phyloP scores from a whole-genome alignment of 78 protist species.

The Pigoraptor vietnamica region DNA sequence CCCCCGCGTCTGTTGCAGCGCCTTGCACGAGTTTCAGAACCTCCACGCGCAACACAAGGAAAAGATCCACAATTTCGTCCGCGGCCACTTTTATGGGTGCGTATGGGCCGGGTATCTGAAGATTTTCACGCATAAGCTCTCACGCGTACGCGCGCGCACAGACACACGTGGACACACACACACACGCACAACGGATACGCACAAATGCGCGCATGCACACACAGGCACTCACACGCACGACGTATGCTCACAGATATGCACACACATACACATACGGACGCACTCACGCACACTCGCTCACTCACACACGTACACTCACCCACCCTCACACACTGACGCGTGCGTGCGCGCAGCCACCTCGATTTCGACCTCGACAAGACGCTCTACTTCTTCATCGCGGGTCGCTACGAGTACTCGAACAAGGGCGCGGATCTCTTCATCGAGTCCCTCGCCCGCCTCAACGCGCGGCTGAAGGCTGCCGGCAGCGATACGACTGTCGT shows the following conservation, averaged over 20 bases:
- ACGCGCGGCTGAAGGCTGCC: constrained; percentile 15
- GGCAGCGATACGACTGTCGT: constrained; percentile 56
- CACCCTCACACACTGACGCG: neutral
- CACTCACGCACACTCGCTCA: neutral
- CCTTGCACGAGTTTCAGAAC: constrained; percentile 79
- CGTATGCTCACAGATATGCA: neutral
- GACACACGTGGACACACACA: neutral
- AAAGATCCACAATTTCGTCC: constrained; percentile 45
- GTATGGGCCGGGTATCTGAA: too few relatives aligned
- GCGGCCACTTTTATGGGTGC: constrained; percentile 79
- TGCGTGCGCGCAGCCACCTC: neutral
- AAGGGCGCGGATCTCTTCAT: constrained; percentile 73
- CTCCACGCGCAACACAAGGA: constrained; percentile 62
- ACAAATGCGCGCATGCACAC: neutral
- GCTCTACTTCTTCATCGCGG: constrained; percentile 77
- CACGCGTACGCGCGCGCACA: neutral
- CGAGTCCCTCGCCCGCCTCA: constrained; percentile 62
- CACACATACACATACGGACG: neutral
- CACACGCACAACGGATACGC: neutral
- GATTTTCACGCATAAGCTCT: neutral
- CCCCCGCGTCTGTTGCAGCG: too few relatives aligned
- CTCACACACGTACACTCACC: neutral
- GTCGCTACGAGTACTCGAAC: constrained; percentile 71
- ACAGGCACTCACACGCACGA: neutral
- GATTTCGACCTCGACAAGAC: constrained; percentile 78